phyloP scores from a whole-genome alignment of 2,329 filamentous ascomycete species.

The Aspergillus novofumigatus region DNA sequence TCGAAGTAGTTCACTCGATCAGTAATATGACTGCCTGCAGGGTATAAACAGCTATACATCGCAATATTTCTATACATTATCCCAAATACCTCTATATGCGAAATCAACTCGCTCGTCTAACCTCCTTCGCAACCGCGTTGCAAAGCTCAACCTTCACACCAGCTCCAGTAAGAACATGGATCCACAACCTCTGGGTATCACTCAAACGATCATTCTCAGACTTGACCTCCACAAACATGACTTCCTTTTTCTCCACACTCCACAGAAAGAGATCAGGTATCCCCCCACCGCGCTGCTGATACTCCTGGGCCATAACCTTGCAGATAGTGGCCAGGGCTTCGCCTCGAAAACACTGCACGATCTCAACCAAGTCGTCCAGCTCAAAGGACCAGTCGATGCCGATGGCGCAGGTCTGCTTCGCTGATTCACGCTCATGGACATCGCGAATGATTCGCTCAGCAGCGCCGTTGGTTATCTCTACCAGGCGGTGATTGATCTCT shows the following conservation, averaged over 20 bases:
- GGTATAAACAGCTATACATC: background rate
- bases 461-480: constrained; percentile 79
- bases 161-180: constrained; percentile 82
- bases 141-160: constrained; percentile 83
- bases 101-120: constrained; percentile 22
- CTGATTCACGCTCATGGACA: constrained; percentile 65
- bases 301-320: constrained; percentile 94
- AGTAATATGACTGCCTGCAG: background rate
- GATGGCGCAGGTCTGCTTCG: constrained; percentile 76
- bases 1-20: background rate
- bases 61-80: background rate
- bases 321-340: constrained; percentile 77
- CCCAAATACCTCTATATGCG: constrained; percentile 2
- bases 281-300: constrained; percentile 77
- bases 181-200: constrained; percentile 95
- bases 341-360: constrained; percentile 74
- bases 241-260: constrained; percentile 57
- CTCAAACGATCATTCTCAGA: constrained; percentile 88
- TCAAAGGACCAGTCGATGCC: constrained; percentile 89
- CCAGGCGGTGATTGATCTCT: constrained; percentile 83
- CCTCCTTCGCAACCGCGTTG: constrained; percentile 58
- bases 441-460: constrained; percentile 63
- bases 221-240: constrained; percentile 77
- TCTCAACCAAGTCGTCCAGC: constrained; percentile 71
- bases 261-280: constrained; percentile 92